Conservation (phyloP, 345 rosid species). For the Syzygium aromaticum region DNA sequence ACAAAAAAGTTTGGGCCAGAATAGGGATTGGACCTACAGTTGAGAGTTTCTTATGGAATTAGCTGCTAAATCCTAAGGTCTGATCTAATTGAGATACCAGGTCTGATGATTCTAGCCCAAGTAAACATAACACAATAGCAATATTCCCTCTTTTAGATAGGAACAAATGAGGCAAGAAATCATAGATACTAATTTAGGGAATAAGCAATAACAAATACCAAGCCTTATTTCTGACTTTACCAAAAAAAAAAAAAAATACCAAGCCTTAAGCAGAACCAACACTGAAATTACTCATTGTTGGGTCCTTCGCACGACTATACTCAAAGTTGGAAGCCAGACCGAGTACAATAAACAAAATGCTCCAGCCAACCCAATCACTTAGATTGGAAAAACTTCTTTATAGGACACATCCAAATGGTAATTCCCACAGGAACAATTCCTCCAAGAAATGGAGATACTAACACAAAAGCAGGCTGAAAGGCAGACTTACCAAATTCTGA, state of each 20-base stretch:
- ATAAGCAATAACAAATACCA: background rate
- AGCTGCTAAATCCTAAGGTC: background rate
- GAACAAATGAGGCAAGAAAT: background rate
- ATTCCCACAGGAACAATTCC: background rate
- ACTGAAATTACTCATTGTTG: background rate
- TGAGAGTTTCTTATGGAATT: background rate
- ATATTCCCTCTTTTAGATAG: background rate
- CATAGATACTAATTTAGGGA: background rate
- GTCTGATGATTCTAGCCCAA: background rate
- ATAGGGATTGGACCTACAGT: background rate
- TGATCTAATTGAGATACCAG: background rate
- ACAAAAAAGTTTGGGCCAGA: background rate
- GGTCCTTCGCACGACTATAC: background rate
- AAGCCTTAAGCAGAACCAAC: background rate
- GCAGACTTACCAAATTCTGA: constrained; percentile 46
- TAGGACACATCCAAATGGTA: background rate
- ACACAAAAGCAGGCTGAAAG: background rate
- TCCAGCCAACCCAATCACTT: background rate
- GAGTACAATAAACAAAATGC: background rate
- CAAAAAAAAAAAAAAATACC: too few species aligned
- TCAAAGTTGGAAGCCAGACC: background rate
- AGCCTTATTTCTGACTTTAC: too few species aligned
- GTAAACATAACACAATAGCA: background rate
- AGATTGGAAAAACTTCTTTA: background rate
- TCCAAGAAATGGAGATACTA: background rate